Percentiles rank a stretch among this genome's conserved stretches.
Conservation (phyloP, 768 basidiomycete species). For the Russula abietina region DNA sequence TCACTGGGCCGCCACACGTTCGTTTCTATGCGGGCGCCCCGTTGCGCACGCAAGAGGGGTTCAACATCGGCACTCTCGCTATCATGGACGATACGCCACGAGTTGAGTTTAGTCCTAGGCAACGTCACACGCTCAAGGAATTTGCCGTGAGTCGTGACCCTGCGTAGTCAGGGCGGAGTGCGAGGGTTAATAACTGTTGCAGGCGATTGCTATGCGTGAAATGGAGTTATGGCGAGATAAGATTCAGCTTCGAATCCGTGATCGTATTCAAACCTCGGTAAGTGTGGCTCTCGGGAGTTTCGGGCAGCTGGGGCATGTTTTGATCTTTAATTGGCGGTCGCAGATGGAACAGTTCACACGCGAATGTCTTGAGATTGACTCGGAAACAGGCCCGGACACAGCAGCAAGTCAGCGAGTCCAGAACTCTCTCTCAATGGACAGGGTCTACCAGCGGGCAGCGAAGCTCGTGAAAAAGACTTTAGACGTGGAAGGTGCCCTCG, state of each 20-base stretch:
- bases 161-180: not conserved
- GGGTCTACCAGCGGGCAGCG: conserved; percentile 85
- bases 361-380: conserved; percentile 89
- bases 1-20: conserved; percentile 57
- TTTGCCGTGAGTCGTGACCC: conserved; percentile 53
- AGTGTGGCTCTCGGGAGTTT: conserved; percentile 25
- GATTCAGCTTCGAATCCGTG: conserved; percentile 87
- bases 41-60: conserved; percentile 81
- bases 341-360: conserved; percentile 95
- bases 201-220: conserved; percentile 88
- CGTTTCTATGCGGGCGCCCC: conserved; percentile 93
- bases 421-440: conserved; percentile 59
- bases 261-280: conserved; percentile 86
- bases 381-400: conserved; percentile 41
- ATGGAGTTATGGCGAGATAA: conserved; percentile 96
- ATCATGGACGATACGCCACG: conserved; percentile 80
- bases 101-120: conserved; percentile 80
- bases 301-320: not conserved
- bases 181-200: conserved; percentile 2
- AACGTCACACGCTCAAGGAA: conserved; percentile 88
- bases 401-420: conserved; percentile 29
- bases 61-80: conserved; percentile 83
- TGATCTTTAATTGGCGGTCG: not conserved
- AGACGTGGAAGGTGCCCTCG: conserved; percentile 86
- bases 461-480: conserved; percentile 84